A percentile compares a stretch with the other conserved stretches of the same genome.
Conservation (phyloP, 768 basidiomycete species). For the Tephrocybe sp. region DNA sequence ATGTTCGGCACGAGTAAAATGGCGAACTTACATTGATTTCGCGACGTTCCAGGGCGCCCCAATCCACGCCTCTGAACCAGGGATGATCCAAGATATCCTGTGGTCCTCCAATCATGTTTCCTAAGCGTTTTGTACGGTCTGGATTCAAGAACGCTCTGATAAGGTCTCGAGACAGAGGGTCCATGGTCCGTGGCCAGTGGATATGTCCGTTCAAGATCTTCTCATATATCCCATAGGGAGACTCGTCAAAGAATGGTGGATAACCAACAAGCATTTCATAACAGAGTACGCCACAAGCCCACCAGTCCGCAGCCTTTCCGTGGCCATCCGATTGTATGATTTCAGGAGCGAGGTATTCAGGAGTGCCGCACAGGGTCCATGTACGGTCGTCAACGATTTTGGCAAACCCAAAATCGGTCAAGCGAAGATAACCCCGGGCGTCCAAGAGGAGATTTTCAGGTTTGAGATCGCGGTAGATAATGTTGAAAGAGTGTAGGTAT, state of each 20-base stretch:
- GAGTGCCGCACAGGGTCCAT: conserved; percentile 95
- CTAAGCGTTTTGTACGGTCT: conserved; percentile 87
- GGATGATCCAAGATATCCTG: conserved; percentile 89
- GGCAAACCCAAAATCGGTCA: conserved; percentile 98
- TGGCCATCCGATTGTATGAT: conserved; percentile 98
- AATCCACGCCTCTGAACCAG: conserved; percentile 96
- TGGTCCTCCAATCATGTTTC: conserved; percentile 90
- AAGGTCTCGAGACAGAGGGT: conserved; percentile 84
- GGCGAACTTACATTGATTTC: conserved; percentile 70
- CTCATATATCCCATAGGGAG: conserved; percentile 98
- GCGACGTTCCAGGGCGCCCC: conserved; percentile 81
- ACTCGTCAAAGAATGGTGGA: conserved; percentile 97
- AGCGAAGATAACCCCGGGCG: conserved; percentile 86
- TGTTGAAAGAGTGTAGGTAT: conserved; percentile 93
- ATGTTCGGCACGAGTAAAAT: neutral
- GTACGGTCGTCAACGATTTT: conserved; percentile 98
- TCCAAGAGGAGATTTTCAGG: conserved; percentile 98
- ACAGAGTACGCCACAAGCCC: conserved; percentile 95
- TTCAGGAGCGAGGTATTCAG: conserved; percentile 97
- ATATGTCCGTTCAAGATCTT: conserved; percentile 89
- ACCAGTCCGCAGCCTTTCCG: conserved; percentile 98
- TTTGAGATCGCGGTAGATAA: conserved; percentile 98
- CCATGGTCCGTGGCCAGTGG: conserved; percentile 89
- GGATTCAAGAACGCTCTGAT: conserved; percentile 88
- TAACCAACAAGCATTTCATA: conserved; percentile 99